A percentile compares a stretch with the other conserved stretches of the same genome.
Conservation (phyloP, 352 stramenopile genomes). For the Lagenidium giganteum region DNA sequence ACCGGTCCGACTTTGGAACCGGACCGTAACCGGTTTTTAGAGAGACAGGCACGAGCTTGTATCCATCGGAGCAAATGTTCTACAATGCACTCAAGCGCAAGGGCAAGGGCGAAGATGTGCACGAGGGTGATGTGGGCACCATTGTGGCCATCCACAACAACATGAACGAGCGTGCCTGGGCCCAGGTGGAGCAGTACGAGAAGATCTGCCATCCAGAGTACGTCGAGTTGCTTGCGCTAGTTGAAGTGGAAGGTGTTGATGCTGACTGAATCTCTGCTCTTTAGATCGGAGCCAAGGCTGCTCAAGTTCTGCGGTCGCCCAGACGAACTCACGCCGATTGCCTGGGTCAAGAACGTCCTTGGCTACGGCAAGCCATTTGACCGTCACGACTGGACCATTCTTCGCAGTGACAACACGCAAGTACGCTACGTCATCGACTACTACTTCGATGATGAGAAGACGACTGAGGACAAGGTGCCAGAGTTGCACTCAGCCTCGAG, state of each 20-base stretch:
- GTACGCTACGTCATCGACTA: slow-evolving; percentile 99
- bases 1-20: slow-evolving; percentile 16
- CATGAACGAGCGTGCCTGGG: slow-evolving; percentile 99
- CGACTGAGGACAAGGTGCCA: slow-evolving; percentile 65
- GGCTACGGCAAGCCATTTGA: slow-evolving; percentile 93
- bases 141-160: slow-evolving; percentile 99
- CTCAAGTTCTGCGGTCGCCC: slow-evolving; percentile 96
- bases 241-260: too few species aligned
- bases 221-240: slow-evolving; percentile 47
- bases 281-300: slow-evolving; percentile 77
- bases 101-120: slow-evolving; percentile 95
- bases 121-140: slow-evolving; percentile 89
- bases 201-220: slow-evolving; percentile 73
- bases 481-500: slow-evolving; percentile 80
- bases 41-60: slow-evolving; percentile 97
- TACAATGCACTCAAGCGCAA: slow-evolving; percentile 98
- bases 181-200: slow-evolving; percentile 97
- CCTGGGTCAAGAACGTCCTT: slow-evolving; percentile 87
- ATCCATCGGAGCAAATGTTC: slow-evolving; percentile 99
- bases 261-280: not conserved
- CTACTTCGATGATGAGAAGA: slow-evolving; percentile 92
- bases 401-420: slow-evolving; percentile 83
- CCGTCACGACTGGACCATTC: slow-evolving; percentile 98
- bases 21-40: not conserved
- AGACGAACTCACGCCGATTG: slow-evolving; percentile 94